A percentile compares a stretch with the other conserved stretches of the same genome.
phyloP scores from a whole-genome alignment of 257 asterid genomes.

The Linderniella brevidens region DNA sequence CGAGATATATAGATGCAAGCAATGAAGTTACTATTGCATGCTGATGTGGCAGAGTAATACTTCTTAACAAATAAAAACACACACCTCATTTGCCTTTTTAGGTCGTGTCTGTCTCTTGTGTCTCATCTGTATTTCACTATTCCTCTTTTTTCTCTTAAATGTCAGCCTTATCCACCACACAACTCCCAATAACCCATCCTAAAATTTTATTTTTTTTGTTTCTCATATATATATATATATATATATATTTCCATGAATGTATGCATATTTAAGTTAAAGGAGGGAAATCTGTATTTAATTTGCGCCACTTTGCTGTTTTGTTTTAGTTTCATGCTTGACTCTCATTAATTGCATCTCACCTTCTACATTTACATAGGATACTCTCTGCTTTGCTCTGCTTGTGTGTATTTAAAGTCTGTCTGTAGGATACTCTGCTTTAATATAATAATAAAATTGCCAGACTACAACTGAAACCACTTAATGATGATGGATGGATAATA shows the following conservation, averaged over 20 bases:
- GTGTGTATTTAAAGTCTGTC: too few relatives aligned
- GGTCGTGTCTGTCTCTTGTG: constrained; percentile 35
- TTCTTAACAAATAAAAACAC: too few relatives aligned
- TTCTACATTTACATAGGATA: too few relatives aligned
- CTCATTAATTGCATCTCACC: constrained; percentile 7
- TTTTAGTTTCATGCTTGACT: too few relatives aligned
- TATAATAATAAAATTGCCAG: too few relatives aligned
- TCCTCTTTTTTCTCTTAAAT: constrained; percentile 9
- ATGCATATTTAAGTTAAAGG: neutral
- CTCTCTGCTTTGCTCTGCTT: too few relatives aligned
- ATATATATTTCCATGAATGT: neutral
- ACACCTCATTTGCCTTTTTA: constrained; percentile 1
- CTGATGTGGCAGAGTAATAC: too few relatives aligned
- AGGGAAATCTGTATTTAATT: neutral
- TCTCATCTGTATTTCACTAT: constrained; percentile 21
- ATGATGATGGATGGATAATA: too few relatives aligned
- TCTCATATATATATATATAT: too few relatives aligned
- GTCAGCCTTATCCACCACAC: constrained; percentile 37
- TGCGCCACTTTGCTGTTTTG: too few relatives aligned
- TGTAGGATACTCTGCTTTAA: too few relatives aligned
- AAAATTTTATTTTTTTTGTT: constrained; percentile 14
- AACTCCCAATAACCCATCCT: constrained; percentile 26
- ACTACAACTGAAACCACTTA: too few relatives aligned
- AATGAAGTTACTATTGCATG: neutral
- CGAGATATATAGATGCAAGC: neutral